A percentile compares a stretch with the other conserved stretches of the same genome.
Conservation (phyloP, 345 rosid species). For the Bruguiera parviflora region DNA sequence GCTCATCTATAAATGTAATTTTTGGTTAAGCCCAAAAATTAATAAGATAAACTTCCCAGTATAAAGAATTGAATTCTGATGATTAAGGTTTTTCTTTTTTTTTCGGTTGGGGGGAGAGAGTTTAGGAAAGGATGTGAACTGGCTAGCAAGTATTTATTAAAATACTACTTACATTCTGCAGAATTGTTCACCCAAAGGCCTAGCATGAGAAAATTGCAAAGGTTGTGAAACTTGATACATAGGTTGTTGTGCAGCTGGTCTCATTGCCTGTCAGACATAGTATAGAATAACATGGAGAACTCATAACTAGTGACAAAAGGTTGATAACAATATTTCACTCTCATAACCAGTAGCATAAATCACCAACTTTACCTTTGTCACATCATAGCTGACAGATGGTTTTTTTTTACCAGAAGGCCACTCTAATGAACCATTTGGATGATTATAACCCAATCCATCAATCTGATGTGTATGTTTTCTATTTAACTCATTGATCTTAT, state of each 20-base stretch:
- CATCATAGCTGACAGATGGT: constrained; percentile 32
- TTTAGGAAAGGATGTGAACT: background rate
- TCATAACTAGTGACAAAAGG: background rate
- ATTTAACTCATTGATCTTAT: constrained; percentile 54
- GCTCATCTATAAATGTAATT: background rate
- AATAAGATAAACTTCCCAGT: too few species aligned
- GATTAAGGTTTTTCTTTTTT: too few species aligned
- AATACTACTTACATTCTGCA: constrained; percentile 50
- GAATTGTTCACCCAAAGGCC: constrained; percentile 57
- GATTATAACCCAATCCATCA: constrained; percentile 29
- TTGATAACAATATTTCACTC: background rate
- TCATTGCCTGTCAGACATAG: constrained; percentile 45
- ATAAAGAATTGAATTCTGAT: too few species aligned
- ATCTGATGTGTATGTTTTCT: constrained; percentile 40
- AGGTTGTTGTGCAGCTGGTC: constrained; percentile 38
- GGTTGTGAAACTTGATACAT: constrained; percentile 46
- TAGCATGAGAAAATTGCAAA: constrained; percentile 35
- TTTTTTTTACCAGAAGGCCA: constrained; percentile 49
- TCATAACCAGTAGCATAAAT: constrained; percentile 11
- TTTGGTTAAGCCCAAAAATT: background rate
- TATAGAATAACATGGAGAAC: background rate
- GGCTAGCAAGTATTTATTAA: background rate
- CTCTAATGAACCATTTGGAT: constrained; percentile 39
- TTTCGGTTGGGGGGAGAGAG: too few species aligned
- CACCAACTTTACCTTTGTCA: constrained; percentile 47